These are phyloP conservation scores for Chenopodium quinoa DNA, from an alignment of 148 eudicot species.

Conservation along the genomic window DNA sequence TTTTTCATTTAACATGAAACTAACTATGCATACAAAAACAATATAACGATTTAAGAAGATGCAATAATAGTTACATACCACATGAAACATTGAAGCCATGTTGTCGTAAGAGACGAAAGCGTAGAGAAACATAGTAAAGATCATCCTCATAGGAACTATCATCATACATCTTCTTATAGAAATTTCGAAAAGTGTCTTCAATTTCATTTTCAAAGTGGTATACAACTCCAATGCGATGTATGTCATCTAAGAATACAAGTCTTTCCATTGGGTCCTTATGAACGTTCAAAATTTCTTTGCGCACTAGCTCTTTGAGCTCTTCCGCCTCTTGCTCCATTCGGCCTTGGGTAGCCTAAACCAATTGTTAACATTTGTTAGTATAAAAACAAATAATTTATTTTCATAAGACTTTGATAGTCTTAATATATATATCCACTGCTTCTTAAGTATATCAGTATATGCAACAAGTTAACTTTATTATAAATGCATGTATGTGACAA, in stretches of 20 bases:
- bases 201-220: slow-evolving; percentile 26
- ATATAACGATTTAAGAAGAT: neutral
- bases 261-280: slow-evolving; percentile 3
- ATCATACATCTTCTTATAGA: neutral
- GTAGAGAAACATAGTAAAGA: slow-evolving; percentile 38
- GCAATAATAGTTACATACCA: slow-evolving; percentile 5
- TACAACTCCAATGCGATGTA: slow-evolving; percentile 20
- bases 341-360: neutral
- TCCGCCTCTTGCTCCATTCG: neutral
- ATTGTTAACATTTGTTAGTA: too few relatives aligned
- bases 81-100: slow-evolving; percentile 31
- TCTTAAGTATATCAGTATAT: too few relatives aligned
- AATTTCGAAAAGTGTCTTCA: slow-evolving; percentile 5
- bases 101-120: slow-evolving; percentile 44
- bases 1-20: too few relatives aligned
- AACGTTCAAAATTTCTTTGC: neutral
- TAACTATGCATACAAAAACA: too few relatives aligned
- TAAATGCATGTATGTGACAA: too few relatives aligned
- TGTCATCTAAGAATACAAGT: slow-evolving; percentile 1
- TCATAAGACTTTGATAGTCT: too few relatives aligned
- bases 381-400: too few relatives aligned
- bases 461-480: too few relatives aligned
- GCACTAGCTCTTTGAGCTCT: slow-evolving; percentile 10
- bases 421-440: too few relatives aligned
- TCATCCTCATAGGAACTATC: slow-evolving; percentile 15